Conservation (phyloP, 768 basidiomycete species). For the Boletellus emodensis region DNA sequence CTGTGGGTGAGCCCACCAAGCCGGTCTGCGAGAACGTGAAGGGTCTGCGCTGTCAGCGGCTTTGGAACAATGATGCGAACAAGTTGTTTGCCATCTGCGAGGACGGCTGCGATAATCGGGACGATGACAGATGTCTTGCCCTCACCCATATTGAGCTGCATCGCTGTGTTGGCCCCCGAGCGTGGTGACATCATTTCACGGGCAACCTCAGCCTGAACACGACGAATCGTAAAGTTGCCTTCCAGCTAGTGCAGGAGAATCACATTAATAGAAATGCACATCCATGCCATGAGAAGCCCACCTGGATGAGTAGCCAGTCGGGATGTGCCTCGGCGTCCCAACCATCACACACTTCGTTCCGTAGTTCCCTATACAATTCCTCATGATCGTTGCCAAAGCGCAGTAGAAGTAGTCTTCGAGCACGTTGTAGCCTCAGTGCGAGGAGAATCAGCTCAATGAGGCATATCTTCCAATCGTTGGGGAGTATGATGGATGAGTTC, state of each 20-base stretch:
- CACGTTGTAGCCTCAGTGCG: conserved; percentile 34
- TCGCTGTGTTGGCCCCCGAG: conserved; percentile 33
- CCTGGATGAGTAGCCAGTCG: conserved; percentile 47
- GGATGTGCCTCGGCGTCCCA: conserved; percentile 20
- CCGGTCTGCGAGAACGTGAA: conserved; percentile 42
- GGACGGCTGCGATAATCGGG: conserved; percentile 37
- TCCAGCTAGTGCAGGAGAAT: conserved; percentile 35
- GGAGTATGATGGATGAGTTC: conserved; percentile 12
- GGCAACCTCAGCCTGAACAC: conserved; percentile 41
- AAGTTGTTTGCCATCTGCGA: conserved; percentile 42
- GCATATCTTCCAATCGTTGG: conserved; percentile 28
- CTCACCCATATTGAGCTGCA: conserved; percentile 59
- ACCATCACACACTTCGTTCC: conserved; percentile 23
- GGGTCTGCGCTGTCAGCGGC: conserved; percentile 44
- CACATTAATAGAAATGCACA: background rate
- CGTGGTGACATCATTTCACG: conserved; percentile 44
- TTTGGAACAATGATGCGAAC: conserved; percentile 51
- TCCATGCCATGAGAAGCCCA: conserved; percentile 6
- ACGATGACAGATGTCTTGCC: conserved; percentile 50
- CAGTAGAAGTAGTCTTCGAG: conserved; percentile 33
- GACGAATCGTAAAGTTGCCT: conserved; percentile 39
- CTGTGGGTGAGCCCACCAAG: conserved; percentile 44
- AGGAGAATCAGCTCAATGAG: conserved; percentile 29
- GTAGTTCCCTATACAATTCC: conserved; percentile 29
- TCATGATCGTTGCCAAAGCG: conserved; percentile 20